Percentiles rank a stretch among this genome's conserved stretches.
These are phyloP conservation scores for Cyclospora cayetanensis DNA, from an alignment of 169 alveolate species.

Conservation along the genomic window DNA sequence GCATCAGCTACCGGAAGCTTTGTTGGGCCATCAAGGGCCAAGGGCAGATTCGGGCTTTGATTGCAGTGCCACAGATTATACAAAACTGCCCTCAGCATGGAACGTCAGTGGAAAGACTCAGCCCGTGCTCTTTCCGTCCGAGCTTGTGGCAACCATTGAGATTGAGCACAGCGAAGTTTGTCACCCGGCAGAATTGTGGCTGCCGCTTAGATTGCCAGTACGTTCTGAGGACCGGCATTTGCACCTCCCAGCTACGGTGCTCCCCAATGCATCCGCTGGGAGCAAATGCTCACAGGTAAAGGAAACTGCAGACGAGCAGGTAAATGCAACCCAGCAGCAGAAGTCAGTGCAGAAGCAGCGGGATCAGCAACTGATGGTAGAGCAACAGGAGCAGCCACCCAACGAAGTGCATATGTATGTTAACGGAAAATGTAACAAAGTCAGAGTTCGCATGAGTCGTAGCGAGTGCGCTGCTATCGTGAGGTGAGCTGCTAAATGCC, in stretches of 20 bases:
- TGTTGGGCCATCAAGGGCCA: not conserved
- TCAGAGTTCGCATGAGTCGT: conserved; percentile 8
- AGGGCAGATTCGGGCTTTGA: not conserved
- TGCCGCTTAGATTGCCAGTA: not conserved
- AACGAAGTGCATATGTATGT: conserved; percentile 12
- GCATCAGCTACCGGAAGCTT: not conserved
- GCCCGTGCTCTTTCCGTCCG: conserved; percentile 41
- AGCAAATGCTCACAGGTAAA: not conserved
- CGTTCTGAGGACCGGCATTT: not conserved
- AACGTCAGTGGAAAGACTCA: not conserved
- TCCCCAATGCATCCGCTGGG: not conserved
- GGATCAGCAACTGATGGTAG: not conserved
- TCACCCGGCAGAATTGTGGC: not conserved
- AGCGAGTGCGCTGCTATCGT: conserved; percentile 20
- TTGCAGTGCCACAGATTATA: not conserved
- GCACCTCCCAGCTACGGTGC: not conserved
- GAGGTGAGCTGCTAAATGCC: conserved; percentile 19
- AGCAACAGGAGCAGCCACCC: not conserved
- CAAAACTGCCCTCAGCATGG: not conserved
- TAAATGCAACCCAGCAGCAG: not conserved
- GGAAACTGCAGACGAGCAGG: conserved; percentile 5
- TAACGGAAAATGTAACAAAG: conserved; percentile 15
- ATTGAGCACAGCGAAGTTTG: not conserved
- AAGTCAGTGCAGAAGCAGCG: not conserved
- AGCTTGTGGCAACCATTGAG: conserved; percentile 32